Conservation (phyloP, 192 early-diverging fungal species). For the Coemansia sp. region DNA sequence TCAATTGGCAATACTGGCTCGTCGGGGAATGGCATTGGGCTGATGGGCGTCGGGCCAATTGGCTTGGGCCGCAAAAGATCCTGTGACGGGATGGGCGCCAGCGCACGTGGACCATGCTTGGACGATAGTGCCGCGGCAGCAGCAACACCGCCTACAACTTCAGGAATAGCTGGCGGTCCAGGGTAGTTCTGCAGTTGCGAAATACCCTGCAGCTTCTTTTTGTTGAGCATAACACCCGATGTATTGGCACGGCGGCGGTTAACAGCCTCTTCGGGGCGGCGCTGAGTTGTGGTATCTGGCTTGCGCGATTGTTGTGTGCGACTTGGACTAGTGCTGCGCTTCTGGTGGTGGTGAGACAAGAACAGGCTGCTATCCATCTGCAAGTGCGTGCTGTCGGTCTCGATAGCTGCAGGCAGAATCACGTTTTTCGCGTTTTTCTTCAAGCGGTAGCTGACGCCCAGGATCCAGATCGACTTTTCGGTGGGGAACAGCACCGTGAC, state of each 20-base stretch:
- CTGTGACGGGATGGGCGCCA: slow-evolving; percentile 54
- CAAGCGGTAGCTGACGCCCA: slow-evolving; percentile 52
- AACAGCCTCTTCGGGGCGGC: slow-evolving; percentile 44
- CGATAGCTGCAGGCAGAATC: slow-evolving; percentile 39
- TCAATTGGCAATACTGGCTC: slow-evolving; percentile 20
- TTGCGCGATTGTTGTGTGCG: slow-evolving; percentile 28
- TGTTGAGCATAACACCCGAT: slow-evolving; percentile 51
- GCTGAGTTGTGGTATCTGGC: slow-evolving; percentile 27
- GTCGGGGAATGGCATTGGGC: slow-evolving; percentile 52
- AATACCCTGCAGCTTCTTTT: slow-evolving; percentile 53
- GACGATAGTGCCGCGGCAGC: slow-evolving; percentile 2
- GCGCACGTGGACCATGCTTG: slow-evolving; percentile 29
- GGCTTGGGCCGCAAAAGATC: slow-evolving; percentile 26
- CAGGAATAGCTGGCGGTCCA: slow-evolving; percentile 31
- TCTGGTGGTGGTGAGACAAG: slow-evolving; percentile 50
- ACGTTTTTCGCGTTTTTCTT: slow-evolving; percentile 47
- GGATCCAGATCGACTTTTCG: slow-evolving; percentile 50
- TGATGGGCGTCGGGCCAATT: slow-evolving; percentile 21
- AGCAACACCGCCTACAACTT: slow-evolving; percentile 6
- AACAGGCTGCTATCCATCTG: slow-evolving; percentile 51
- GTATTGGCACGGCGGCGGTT: slow-evolving; percentile 51
- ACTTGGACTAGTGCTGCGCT: slow-evolving; percentile 46
- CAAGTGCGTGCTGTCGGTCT: slow-evolving; percentile 47
- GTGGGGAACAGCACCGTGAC: slow-evolving; percentile 51
- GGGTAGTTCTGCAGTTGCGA: slow-evolving; percentile 45